Evolutionary conservation across 192 early-diverging fungal species (phyloP), one percentile per base, ranked within the genome.

Genomic region (Dissophora ornata): DNA sequence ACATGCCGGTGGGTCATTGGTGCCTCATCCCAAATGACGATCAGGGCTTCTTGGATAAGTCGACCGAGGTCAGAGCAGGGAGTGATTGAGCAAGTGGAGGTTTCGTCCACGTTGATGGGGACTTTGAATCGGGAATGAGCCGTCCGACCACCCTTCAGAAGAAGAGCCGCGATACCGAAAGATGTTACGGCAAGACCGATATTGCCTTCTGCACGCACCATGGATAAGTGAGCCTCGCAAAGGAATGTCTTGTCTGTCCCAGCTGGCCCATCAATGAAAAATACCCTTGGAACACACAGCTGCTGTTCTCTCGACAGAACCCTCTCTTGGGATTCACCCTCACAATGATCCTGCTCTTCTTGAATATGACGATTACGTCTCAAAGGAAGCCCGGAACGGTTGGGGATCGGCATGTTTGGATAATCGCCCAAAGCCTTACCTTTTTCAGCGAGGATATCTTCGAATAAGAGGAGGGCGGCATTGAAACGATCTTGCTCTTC

Each of bases 21-120:
- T 19, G 67, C 62, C 59, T 83, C 81, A 54, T 80, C 81, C 81
- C 81, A 83, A 21, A 83, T 22, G 57, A 83, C 63, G 25, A 80
- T 22, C 11, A 62, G 50, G 9, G 82, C 26, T n/a, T 33, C 5
- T 13, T 28, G 25, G 16, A 78, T 33, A 1, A 78, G 36, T 3
- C 38, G 2, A 18, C 71, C 71, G 26, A 26, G 8, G 0, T 58
- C 11, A 11, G 46, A 3, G 56, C 57, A 15, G 18, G 25, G 13
- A 65, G 55, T 33, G 54, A 48, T 32, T 4, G 18, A 16, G 30
- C 65, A 82, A 2, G 53, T 55, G 19, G 60, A 62, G 13, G 44
- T 51, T 42, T 73, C 69, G 28, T 67, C 4, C 8, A 71, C n/a
- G 11, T 46, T 21, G 26, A 83, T 11, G 8, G 71, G 81, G 0